Evolutionary conservation across 257 asterid genomes (phyloP), one percentile per base, ranked within the genome.

Genomic region (Lithospermum erythrorhizon): DNA sequence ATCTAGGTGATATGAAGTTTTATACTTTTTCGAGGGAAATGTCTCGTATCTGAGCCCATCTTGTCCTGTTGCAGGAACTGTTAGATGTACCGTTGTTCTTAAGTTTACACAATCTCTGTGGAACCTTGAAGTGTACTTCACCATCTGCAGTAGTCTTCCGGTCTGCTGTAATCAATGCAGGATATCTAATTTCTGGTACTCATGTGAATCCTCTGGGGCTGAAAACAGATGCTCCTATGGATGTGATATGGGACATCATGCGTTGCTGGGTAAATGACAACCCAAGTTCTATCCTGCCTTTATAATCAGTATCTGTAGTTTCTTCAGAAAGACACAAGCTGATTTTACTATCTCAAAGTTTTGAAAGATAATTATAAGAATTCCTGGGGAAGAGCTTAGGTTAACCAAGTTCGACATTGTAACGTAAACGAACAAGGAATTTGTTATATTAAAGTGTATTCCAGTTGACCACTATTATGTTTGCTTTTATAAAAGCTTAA

Each of bases 161-260:
- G n/a, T 93, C 98, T 8, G 97, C 97, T 16, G 98, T 89, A 48
- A 86, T 93, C 64, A 84, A 89, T 69, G 97, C 98, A 9, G 97
- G 98, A 48, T 93, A 89, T 74, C 90, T 81, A 63, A 89, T 93
- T 71, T 93, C 98, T 32, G 98, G 98, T 57, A 89, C 83, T 66
- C 98, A 93, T 68, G 97, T 83, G 53, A 78, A 83, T 70, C 95
- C 97, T 18, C 72, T 93, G 59, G 96, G 96, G 72, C 66, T 93
- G 76, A 93, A 93, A 68, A 86, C 97, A 2, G 94, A 93, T 72
- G 98, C 98, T 69, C 98, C 97, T 21, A 93, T 93, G 98, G 77
- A 93, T 49, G 94, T 89, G 56, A 77, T 93, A 58, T 93, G 97
- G 98, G 98, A 93, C 76, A 86, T 93, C 13, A 93, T 93, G 98